Evolutionary conservation across 805 yeast genomes (phyloP).

Genomic region (Yarrowia phangngaensis): DNA sequence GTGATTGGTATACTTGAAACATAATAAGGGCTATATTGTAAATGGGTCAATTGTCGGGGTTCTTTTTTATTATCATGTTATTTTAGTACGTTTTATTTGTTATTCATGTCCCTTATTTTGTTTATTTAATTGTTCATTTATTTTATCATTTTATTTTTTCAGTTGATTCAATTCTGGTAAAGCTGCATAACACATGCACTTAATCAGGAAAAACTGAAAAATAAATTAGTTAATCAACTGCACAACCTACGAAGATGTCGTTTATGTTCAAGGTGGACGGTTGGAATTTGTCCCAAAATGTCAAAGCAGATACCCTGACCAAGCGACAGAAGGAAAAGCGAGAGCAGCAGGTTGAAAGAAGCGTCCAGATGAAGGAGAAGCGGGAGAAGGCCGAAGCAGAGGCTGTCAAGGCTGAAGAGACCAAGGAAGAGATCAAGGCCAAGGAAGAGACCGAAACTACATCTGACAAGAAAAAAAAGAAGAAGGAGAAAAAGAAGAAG

Average conservation of each 20-base stretch:
- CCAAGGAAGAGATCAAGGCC: conserved; percentile 27
- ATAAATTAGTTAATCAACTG: background rate
- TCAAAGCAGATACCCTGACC: conserved; percentile 38
- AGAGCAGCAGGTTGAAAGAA: conserved; percentile 34
- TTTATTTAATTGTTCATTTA: too few species aligned
- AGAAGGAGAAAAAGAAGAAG: conserved; percentile 30
- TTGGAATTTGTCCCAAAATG: conserved; percentile 61
- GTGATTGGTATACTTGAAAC: too few species aligned
- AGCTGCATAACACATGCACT: conserved; percentile 9
- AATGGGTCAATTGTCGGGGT: too few species aligned
- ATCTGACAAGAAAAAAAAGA: conserved; percentile 24
- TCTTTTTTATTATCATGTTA: background rate
- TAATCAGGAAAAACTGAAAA: background rate
- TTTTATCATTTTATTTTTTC: background rate
- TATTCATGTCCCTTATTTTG: background rate
- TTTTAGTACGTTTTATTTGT: background rate
- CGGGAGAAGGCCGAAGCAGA: conserved; percentile 23
- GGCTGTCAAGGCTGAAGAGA: conserved; percentile 19
- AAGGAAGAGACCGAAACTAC: conserved; percentile 24
- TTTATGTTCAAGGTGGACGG: conserved; percentile 75
- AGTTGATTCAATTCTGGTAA: background rate
- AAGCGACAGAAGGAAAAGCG: conserved; percentile 33
- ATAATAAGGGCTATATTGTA: too few species aligned
- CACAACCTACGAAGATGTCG: conserved; percentile 19
- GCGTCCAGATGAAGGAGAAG: conserved; percentile 31